These are phyloP conservation scores for Colletotrichum sublineola DNA, from an alignment of 2,329 filamentous ascomycete species.

Conservation along the genomic window DNA sequence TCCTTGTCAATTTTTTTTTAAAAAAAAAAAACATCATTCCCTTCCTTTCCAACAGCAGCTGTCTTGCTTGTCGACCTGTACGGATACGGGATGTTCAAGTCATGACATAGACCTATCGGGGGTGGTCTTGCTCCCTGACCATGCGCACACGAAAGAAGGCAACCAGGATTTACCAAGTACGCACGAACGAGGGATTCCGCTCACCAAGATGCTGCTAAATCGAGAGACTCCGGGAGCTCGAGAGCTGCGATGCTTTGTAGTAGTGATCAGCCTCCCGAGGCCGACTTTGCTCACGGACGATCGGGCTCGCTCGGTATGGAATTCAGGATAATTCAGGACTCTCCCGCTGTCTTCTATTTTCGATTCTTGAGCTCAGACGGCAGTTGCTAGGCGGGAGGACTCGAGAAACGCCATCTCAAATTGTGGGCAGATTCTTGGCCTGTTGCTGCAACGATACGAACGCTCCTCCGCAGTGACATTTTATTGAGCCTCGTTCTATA, in stretches of 20 bases:
- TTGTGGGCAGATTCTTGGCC: neutral
- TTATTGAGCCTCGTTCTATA: conserved; percentile 16
- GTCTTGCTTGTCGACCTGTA: conserved; percentile 29
- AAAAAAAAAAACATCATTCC: too few relatives aligned
- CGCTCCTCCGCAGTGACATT: conserved; percentile 11
- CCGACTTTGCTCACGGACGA: conserved; percentile 32
- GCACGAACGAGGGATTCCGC: conserved; percentile 24
- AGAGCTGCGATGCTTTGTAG: neutral
- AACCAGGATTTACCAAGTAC: conserved; percentile 11
- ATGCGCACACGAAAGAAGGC: conserved; percentile 24
- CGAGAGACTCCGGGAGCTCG: conserved; percentile 4
- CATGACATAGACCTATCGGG: conserved; percentile 24
- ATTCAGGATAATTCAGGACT: conserved; percentile 40
- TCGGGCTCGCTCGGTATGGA: conserved; percentile 21
- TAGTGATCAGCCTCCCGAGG: conserved; percentile 29
- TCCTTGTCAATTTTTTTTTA: too few relatives aligned
- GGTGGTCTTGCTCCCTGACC: conserved; percentile 29
- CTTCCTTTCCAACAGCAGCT: conserved; percentile 8
- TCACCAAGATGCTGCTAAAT: conserved; percentile 11
- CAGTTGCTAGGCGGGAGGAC: conserved; percentile 1
- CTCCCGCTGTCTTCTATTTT: conserved; percentile 34
- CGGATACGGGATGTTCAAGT: conserved; percentile 14
- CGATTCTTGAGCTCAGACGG: conserved; percentile 22
- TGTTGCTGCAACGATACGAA: conserved; percentile 1
- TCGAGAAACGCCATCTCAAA: conserved; percentile 20